Conservation (phyloP, 345 rosid genomes). For the Ceriops zippeliana region DNA sequence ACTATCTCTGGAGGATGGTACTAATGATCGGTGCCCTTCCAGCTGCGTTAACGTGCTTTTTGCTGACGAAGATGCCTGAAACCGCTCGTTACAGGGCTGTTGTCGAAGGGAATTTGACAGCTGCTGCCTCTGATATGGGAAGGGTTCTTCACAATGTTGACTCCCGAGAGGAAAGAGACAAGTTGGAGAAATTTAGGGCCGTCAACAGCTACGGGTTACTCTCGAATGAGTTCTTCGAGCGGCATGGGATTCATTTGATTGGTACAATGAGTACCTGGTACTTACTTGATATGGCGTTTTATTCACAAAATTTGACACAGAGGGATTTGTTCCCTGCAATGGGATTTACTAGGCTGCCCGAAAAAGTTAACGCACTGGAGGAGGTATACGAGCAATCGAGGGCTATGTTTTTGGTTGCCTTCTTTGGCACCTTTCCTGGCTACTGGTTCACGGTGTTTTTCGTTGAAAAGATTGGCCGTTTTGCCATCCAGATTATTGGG, state of each 20-base stretch:
- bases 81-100: slow-evolving; percentile 56
- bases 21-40: slow-evolving; percentile 56
- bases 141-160: slow-evolving; percentile 40
- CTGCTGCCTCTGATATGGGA: slow-evolving; percentile 54
- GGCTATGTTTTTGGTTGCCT: slow-evolving; percentile 49
- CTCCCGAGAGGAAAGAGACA: slow-evolving; percentile 21
- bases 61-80: slow-evolving; percentile 64
- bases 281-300: slow-evolving; percentile 54
- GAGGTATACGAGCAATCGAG: slow-evolving; percentile 44
- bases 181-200: slow-evolving; percentile 22
- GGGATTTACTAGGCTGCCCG: slow-evolving; percentile 18
- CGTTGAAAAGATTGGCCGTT: slow-evolving; percentile 51
- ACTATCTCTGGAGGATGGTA: slow-evolving; percentile 48
- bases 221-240: slow-evolving; percentile 34
- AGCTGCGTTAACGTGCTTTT: slow-evolving; percentile 42
- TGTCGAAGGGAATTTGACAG: slow-evolving; percentile 38
- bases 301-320: slow-evolving; percentile 50
- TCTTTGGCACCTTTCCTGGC: slow-evolving; percentile 54
- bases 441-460: slow-evolving; percentile 53
- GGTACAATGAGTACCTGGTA: slow-evolving; percentile 53
- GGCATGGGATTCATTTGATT: slow-evolving; percentile 47
- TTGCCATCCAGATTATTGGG: slow-evolving; percentile 42
- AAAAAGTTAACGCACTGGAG: slow-evolving; percentile 19
- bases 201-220: slow-evolving; percentile 27
- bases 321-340: slow-evolving; percentile 49